Percentiles rank a stretch among this genome's conserved stretches.
Conservation (phyloP, 1,139 yeast genomes). For the Ogataea hybrid region DNA sequence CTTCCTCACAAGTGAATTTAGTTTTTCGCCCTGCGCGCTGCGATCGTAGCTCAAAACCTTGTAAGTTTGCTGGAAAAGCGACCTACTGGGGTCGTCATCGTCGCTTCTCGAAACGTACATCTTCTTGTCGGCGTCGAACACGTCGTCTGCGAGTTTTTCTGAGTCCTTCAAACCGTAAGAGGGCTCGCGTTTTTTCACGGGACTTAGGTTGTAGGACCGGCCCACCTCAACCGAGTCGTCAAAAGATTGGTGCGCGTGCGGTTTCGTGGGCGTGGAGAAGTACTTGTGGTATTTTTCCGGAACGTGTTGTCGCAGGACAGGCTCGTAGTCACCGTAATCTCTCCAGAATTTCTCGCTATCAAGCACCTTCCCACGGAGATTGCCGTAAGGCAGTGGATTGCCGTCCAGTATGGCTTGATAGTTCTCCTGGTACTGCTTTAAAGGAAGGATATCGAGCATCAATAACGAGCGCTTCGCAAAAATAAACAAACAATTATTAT, state of each 20-base stretch:
- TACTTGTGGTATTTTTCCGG: slow-evolving; percentile 27
- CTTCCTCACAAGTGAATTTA: slow-evolving; percentile 20
- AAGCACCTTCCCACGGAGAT: slow-evolving; percentile 27
- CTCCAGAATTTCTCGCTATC: slow-evolving; percentile 22
- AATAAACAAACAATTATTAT: slow-evolving; percentile 4
- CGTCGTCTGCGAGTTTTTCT: slow-evolving; percentile 24
- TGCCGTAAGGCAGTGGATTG: slow-evolving; percentile 29
- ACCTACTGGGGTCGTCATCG: slow-evolving; percentile 20
- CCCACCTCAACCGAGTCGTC: slow-evolving; percentile 25
- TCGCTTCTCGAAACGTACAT: slow-evolving; percentile 10
- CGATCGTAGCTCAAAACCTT: slow-evolving; percentile 22
- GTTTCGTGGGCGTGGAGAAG: slow-evolving; percentile 16
- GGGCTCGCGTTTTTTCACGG: slow-evolving; percentile 19
- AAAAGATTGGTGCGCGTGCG: slow-evolving; percentile 9
- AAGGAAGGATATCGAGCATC: slow-evolving; percentile 26
- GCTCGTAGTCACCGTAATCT: slow-evolving; percentile 30
- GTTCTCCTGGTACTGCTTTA: slow-evolving; percentile 26
- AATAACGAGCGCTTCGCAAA: slow-evolving; percentile 8
- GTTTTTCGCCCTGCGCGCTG: slow-evolving; percentile 20
- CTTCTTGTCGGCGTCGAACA: slow-evolving; percentile 22
- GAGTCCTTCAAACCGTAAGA: slow-evolving; percentile 25
- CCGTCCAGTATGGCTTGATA: slow-evolving; percentile 26
- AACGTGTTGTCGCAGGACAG: slow-evolving; percentile 26
- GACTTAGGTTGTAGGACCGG: slow-evolving; percentile 25
- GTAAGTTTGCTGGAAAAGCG: slow-evolving; percentile 25